Percentiles rank a stretch among this genome's conserved stretches.
Conservation (phyloP, 305 asterid species). For the Rubia balearica region DNA sequence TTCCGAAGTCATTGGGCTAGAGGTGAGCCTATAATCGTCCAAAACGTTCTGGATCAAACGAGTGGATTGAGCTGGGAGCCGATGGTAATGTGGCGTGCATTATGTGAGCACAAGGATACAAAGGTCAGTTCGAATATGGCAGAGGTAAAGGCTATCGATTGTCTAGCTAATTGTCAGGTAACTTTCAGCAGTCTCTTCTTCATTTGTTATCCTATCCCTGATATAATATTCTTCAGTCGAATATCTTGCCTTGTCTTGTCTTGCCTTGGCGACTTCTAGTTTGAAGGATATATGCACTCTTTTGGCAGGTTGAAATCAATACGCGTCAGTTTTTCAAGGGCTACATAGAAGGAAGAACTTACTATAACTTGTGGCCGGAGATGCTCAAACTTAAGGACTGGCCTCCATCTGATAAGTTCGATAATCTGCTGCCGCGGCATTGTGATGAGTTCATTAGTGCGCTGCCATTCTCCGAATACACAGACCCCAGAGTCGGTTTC, state of each 20-base stretch:
- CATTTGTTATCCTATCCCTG: neutral
- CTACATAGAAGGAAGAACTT: constrained; percentile 63
- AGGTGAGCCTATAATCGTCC: constrained; percentile 84
- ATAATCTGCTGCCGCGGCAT: constrained; percentile 81
- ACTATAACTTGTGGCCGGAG: constrained; percentile 80
- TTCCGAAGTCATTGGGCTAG: constrained; percentile 74
- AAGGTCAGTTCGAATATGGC: constrained; percentile 42
- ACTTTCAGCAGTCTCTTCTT: constrained; percentile 13
- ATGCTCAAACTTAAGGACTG: constrained; percentile 97
- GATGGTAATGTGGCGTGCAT: constrained; percentile 90
- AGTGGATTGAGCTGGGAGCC: constrained; percentile 94
- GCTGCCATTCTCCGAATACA: constrained; percentile 83
- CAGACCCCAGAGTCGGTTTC: constrained; percentile 73
- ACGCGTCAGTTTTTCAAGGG: constrained; percentile 78
- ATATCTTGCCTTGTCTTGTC: neutral
- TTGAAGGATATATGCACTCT: neutral
- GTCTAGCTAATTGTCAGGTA: constrained; percentile 88
- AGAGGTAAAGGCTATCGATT: constrained; percentile 80
- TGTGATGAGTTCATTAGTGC: constrained; percentile 83
- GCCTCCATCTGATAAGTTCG: constrained; percentile 93
- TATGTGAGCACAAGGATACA: constrained; percentile 47
- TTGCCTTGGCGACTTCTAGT: too few species aligned
- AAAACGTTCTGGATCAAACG: constrained; percentile 57
- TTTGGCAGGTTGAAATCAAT: constrained; percentile 57
- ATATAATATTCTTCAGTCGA: neutral